phyloP scores from a whole-genome alignment of 305 asterid species.

The Fraxinus floribunda region DNA sequence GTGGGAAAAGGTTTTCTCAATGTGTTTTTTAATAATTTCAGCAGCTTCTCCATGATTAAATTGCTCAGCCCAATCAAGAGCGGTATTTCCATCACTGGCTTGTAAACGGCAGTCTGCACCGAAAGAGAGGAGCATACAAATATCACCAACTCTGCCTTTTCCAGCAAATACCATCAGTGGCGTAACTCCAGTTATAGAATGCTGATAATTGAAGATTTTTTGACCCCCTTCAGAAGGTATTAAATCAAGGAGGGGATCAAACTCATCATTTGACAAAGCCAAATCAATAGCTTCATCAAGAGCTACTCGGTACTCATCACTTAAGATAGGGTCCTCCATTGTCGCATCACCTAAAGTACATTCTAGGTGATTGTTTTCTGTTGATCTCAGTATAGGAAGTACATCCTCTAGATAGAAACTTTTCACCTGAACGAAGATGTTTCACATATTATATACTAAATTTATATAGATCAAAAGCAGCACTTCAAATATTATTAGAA shows the following conservation, averaged over 20 bases:
- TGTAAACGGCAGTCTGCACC: constrained; percentile 65
- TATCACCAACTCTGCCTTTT: constrained; percentile 73
- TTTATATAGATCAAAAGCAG: constrained; percentile 10
- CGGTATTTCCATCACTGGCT: constrained; percentile 63
- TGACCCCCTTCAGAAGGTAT: constrained; percentile 58
- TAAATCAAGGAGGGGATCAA: constrained; percentile 71
- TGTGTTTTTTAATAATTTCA: constrained; percentile 54
- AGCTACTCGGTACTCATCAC: constrained; percentile 59
- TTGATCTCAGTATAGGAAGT: constrained; percentile 56
- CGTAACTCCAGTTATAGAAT: constrained; percentile 70
- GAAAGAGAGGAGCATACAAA: constrained; percentile 85
- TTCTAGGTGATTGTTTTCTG: constrained; percentile 32
- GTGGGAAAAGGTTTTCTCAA: constrained; percentile 44
- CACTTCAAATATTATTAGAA: neutral
- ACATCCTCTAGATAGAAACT: constrained; percentile 80
- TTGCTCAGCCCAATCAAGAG: constrained; percentile 71
- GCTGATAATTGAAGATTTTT: constrained; percentile 61
- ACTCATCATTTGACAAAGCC: constrained; percentile 65
- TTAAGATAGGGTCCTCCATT: constrained; percentile 40
- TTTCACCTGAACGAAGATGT: constrained; percentile 56
- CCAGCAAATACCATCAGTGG: constrained; percentile 88
- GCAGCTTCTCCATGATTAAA: constrained; percentile 59
- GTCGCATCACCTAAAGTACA: constrained; percentile 27
- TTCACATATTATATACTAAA: constrained; percentile 24
- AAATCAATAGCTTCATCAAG: constrained; percentile 78